Conservation (phyloP, 352 stramenopile genomes). For the Thalassiosira sp. region DNA sequence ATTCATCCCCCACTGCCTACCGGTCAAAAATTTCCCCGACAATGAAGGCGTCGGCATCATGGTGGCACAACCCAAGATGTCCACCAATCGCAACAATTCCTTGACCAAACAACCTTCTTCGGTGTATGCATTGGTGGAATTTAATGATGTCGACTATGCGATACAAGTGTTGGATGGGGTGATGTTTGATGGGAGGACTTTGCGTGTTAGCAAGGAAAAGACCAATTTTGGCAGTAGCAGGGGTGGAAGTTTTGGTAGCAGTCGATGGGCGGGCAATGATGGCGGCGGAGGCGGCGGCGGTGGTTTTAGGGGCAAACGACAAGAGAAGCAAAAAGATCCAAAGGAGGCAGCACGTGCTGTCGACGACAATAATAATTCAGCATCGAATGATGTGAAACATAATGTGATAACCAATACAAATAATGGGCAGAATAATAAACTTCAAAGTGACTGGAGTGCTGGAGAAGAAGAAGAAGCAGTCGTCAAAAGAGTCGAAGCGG, state of each 20-base stretch:
- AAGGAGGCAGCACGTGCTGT: not conserved
- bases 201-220: slow-evolving; percentile 36
- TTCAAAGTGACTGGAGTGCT: not conserved
- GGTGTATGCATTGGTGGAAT: slow-evolving; percentile 38
- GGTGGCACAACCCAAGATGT: slow-evolving; percentile 11
- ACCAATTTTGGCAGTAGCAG: slow-evolving; percentile 5
- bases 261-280: slow-evolving; percentile 26
- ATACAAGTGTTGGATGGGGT: slow-evolving; percentile 40
- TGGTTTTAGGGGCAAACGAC: not conserved
- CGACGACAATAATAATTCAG: not conserved
- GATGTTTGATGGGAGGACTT: slow-evolving; percentile 33
- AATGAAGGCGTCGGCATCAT: slow-evolving; percentile 17
- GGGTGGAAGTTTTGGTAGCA: slow-evolving; percentile 22
- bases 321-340: not conserved
- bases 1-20: slow-evolving; percentile 23
- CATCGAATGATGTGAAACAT: not conserved
- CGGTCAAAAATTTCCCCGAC: slow-evolving; percentile 16
- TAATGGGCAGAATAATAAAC: too few relatives aligned
- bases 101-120: not conserved
- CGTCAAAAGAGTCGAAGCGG: slow-evolving; percentile 3
- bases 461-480: not conserved
- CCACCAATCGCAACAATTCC: too few relatives aligned
- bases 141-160: slow-evolving; percentile 46
- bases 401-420: too few relatives aligned
- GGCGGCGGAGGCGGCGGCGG: not conserved